Evolutionary conservation across 2,329 filamentous ascomycete genomes (phyloP).

Genomic region (Delphinella strobiligena): DNA sequence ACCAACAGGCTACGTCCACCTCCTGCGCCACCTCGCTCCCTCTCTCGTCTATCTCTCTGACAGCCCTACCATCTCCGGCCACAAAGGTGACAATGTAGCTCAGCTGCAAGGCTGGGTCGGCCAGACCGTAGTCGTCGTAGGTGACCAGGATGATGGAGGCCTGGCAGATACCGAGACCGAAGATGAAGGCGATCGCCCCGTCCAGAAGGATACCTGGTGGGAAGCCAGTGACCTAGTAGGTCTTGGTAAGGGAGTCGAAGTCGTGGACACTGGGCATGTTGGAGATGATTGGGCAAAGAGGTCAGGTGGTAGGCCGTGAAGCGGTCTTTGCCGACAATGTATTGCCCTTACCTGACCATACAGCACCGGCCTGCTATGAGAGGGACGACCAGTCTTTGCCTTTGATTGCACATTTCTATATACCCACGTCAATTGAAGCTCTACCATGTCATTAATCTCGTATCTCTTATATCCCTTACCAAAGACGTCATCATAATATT

Average conservation of each 20-base stretch:
- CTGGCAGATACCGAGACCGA: constrained; percentile 67
- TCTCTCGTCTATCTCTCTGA: constrained; percentile 83
- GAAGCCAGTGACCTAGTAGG: constrained; percentile 71
- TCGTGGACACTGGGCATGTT: constrained; percentile 72
- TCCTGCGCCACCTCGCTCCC: constrained; percentile 73
- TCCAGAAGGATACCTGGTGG: constrained; percentile 51
- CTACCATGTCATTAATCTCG: no score
- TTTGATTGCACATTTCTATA: no score
- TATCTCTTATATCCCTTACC: no score
- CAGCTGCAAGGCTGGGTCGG: constrained; percentile 53
- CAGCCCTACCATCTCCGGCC: constrained; percentile 56
- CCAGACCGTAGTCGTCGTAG: constrained; percentile 50
- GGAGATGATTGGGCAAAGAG: constrained; percentile 80
- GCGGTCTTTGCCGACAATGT: not conserved
- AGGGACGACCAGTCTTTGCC: no score
- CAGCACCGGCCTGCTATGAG: no score
- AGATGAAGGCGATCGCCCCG: constrained; percentile 42
- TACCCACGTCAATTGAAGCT: no score
- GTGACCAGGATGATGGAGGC: constrained; percentile 64
- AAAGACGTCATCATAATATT: no score
- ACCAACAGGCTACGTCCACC: constrained; percentile 69
- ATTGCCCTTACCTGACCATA: no score
- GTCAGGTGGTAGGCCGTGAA: constrained; percentile 44
- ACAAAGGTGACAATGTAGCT: constrained; percentile 59
- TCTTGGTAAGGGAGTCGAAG: constrained; percentile 72